Evolutionary conservation across 371 early-diverging fungal genomes (phyloP), one percentile per base, ranked within the genome.

Genomic region (Catenaria anguillulae): DNA sequence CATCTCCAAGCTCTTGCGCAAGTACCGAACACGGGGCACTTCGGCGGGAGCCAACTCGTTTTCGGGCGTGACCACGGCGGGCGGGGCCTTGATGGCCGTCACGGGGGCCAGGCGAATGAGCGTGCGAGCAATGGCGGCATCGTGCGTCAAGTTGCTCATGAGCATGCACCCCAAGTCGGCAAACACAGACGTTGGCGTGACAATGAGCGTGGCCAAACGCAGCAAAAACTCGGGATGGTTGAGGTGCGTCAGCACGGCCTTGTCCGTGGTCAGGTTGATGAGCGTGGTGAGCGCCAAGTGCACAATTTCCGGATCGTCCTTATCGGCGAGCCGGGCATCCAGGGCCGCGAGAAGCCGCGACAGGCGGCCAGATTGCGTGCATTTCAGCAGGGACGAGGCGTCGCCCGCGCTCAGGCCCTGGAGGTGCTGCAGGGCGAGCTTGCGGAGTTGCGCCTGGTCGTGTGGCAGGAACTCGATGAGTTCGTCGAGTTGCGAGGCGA

Each of bases 101-200:
- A 63, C 46, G 2, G 70, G 56, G 8, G 50, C 59, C 15, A 76
- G 63, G 2, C 40, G 37, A 8, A 88, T 60, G 12, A 91, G 65
- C 64, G 76, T 75, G 46, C 68, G 68, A 56, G 83, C 77, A 29
- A 82, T 73, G 4, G 68, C 62, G 59, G 80, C 84, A 55, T 77
- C 64, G 66, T 93, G 93, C 45, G 92, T 82, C 69, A 93, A 73
- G 71, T 96, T 96, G 64, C 92, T 90, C 56, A 96, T 73, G 21
- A 93, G 77, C 96, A 94, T 94, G 68, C 88, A 88, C 52, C 79
- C 86, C 37, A 84, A 75, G 70, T 89, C 90, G 0, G 88, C 84
- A 29, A 87, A 63, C 6, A 85, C 73, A 3, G 78, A 75, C 35
- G 73, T 77, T 23, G 83, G 79, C 34, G 78, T 68, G 45, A 50